Evolutionary conservation across 768 basidiomycete genomes (phyloP).

Genomic region (Infundibulicybe gibba): DNA sequence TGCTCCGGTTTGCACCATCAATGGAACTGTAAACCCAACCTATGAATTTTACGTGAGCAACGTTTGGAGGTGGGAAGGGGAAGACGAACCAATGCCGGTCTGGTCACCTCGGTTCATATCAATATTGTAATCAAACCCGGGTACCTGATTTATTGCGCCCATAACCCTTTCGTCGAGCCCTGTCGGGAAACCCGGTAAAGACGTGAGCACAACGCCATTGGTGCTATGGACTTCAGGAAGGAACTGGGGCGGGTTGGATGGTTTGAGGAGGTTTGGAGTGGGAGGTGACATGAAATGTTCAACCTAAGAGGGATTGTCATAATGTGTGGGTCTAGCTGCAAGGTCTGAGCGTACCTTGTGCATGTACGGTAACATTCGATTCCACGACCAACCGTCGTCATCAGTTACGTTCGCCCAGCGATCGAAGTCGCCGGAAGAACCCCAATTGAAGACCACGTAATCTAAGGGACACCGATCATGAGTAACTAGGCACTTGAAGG

Average conservation of each 20-base stretch:
- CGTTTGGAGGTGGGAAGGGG: background rate
- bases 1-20: constrained; percentile 23
- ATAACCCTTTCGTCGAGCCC: constrained; percentile 31
- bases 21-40: constrained; percentile 30
- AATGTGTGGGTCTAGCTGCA: too few species aligned
- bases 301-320: too few species aligned
- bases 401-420: constrained; percentile 26
- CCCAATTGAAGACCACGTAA: constrained; percentile 30
- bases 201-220: constrained; percentile 15
- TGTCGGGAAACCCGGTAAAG: constrained; percentile 19
- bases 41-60: background rate
- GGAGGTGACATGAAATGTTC: too few species aligned
- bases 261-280: too few species aligned
- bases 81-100: background rate
- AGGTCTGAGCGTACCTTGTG: too few species aligned
- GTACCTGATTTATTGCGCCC: constrained; percentile 26
- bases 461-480: constrained; percentile 15
- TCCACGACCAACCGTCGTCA: constrained; percentile 35
- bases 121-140: background rate
- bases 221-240: constrained; percentile 20
- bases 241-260: constrained; percentile 12
- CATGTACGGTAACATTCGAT: constrained; percentile 13
- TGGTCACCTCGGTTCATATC: too few species aligned
- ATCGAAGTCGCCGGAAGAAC: constrained; percentile 32
- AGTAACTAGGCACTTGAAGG: background rate